A percentile compares a stretch with the other conserved stretches of the same genome.
Evolutionary conservation across 2,329 filamentous ascomycete species (phyloP).

Genomic region (Colletotrichum magnum): DNA sequence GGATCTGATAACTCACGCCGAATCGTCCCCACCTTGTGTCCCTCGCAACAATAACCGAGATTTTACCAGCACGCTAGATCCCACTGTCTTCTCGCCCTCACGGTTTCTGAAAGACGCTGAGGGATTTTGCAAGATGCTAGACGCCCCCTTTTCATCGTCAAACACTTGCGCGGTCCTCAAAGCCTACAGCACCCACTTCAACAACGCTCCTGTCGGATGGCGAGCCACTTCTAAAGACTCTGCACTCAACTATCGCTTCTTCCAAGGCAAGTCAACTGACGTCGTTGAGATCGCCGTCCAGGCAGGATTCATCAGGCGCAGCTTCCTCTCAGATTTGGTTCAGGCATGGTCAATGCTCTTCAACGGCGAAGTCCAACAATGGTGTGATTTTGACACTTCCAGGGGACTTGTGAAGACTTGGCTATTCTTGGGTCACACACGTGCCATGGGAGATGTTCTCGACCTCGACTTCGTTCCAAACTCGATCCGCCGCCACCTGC

Average conservation of each 20-base stretch:
- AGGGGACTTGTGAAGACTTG: neutral
- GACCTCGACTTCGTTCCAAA: constrained; percentile 11
- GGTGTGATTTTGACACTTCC: constrained; percentile 9
- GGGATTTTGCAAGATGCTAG: neutral
- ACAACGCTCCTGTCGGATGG: constrained; percentile 14
- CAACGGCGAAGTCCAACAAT: neutral
- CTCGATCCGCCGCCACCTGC: neutral
- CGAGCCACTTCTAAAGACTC: constrained; percentile 5
- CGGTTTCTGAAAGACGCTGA: neutral
- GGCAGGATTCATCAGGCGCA: constrained; percentile 1
- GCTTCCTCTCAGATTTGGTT: neutral
- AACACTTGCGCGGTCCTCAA: neutral
- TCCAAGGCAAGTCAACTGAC: neutral
- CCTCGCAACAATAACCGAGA: neutral
- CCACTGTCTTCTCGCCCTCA: neutral
- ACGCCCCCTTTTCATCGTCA: constrained; percentile 6
- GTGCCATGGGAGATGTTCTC: neutral
- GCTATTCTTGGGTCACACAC: constrained; percentile 9
- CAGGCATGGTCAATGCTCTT: constrained; percentile 1
- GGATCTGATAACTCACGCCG: neutral
- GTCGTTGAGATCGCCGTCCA: neutral
- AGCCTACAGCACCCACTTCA: neutral
- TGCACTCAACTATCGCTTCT: constrained; percentile 8
- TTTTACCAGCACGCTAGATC: neutral
- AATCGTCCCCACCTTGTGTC: neutral